Percentiles rank a stretch among this genome's conserved stretches.
Conservation (phyloP, 306 rosid species). For the Ziziphus jujuba region DNA sequence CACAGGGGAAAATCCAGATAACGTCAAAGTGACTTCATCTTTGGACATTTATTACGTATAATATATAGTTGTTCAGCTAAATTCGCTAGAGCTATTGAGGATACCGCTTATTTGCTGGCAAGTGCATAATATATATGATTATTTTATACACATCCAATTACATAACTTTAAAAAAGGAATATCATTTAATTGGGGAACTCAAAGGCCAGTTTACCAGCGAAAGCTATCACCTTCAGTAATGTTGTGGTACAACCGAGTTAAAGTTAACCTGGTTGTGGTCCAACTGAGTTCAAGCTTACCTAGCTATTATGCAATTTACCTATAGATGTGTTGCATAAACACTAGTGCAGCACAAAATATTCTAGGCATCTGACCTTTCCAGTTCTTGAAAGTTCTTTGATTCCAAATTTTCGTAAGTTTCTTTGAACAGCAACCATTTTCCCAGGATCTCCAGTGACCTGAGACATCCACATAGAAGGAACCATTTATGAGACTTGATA, state of each 20-base stretch:
- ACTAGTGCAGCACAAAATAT: neutral
- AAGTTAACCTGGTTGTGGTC: too few species aligned
- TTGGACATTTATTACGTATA: neutral
- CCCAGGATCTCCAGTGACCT: constrained; percentile 71
- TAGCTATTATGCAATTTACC: neutral
- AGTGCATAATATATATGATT: too few species aligned
- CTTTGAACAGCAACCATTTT: constrained; percentile 55
- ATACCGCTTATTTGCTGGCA: too few species aligned
- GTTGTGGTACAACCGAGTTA: too few species aligned
- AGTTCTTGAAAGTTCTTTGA: constrained; percentile 57
- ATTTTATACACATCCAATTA: too few species aligned
- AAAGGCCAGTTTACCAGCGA: too few species aligned
- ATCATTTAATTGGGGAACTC: too few species aligned
- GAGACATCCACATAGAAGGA: constrained; percentile 24
- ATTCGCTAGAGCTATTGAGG: too few species aligned
- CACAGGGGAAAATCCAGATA: neutral
- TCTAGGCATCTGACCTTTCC: constrained; percentile 42
- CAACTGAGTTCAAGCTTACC: neutral
- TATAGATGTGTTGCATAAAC: neutral
- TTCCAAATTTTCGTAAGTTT: constrained; percentile 54
- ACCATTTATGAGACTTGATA: neutral
- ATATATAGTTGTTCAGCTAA: neutral
- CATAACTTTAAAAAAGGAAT: too few species aligned
- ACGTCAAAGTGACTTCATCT: neutral
- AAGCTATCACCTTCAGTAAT: too few species aligned